Evolutionary conservation across 2,329 filamentous ascomycete species (phyloP), one percentile per base, ranked within the genome.

Genomic region (Nemania sp.): DNA sequence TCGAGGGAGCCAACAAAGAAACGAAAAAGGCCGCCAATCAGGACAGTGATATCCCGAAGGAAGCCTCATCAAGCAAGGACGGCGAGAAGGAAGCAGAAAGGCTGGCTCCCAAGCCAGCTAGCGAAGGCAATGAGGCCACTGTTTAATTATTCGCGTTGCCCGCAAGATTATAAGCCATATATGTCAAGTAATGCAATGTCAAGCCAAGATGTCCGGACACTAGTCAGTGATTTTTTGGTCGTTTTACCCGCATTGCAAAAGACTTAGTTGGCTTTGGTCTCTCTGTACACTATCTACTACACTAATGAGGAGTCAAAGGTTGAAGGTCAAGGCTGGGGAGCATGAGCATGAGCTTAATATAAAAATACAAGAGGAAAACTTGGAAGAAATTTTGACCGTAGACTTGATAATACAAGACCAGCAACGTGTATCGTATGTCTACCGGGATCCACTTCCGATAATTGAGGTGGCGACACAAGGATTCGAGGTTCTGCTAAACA

Each of bases 41-140:
- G 9, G 61, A 65, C 5, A 70, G 75, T 56, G 71, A 77, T 8
- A 69, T 73, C 47, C 67, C 70, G n/a, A 68, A 66, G 33, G 71
- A 75, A 53, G 72, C 31, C 71, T 74, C 23, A 69, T 79, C 64
- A 57, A 80, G 83, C 67, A 75, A 80, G 52, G 82, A 83, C 57
- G 83, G 83, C 55, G 81, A 83, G 70, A 80, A 78, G 64, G 82
- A 82, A 68, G 74, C 78, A 12, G 79, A 82, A 64, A 75, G 75
- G 61, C 75, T 73, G 61, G 73, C 77, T 62, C 79, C 83, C 36
- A 86, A 85, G 74, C 84, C 84, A 28, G 84, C 81, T 2, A 86
- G 83, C 62, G 83, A 86, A 62, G 77, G 77, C 55, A 81, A 83
- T 60, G 82, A 85, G 66, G 82, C 83, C 23, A 81, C 77, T 30